Evolutionary conservation across 2,329 filamentous ascomycete genomes (phyloP).

Genomic region (Apiospora koreana): DNA sequence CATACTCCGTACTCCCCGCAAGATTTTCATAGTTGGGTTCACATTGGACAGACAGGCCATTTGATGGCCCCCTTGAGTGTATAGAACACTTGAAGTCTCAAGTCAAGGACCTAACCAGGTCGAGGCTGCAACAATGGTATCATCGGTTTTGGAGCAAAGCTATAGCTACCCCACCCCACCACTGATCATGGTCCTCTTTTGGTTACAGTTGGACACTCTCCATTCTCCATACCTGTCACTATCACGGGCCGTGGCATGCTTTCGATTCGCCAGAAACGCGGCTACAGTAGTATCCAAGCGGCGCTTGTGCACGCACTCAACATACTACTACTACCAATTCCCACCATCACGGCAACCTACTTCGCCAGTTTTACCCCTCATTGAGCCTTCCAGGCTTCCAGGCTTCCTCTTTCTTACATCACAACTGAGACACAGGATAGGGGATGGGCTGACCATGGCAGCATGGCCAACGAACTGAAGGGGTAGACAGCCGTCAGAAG

Average conservation of each 20-base stretch:
- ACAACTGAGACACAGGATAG: not conserved
- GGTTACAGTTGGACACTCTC: not conserved
- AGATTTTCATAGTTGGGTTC: not conserved
- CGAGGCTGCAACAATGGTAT: not conserved
- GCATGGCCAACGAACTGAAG: not conserved
- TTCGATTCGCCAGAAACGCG: not conserved
- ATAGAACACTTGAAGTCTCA: not conserved
- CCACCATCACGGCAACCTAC: not conserved
- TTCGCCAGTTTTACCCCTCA: not conserved
- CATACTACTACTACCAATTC: not conserved
- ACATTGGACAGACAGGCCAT: no score
- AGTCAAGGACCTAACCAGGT: not conserved
- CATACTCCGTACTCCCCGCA: not conserved
- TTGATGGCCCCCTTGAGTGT: not conserved
- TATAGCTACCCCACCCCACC: not conserved
- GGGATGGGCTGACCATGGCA: not conserved
- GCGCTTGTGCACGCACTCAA: not conserved
- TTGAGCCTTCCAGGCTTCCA: no score
- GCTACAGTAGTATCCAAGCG: not conserved
- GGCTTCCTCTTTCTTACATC: not conserved
- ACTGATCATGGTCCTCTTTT: not conserved
- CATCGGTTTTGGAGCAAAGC: not conserved
- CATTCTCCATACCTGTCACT: not conserved
- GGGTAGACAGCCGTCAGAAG: constrained; percentile 4
- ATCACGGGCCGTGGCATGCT: not conserved